These are phyloP conservation scores for Corylus avellana DNA, from an alignment of 306 rosid genomes.

Conservation along the genomic window DNA sequence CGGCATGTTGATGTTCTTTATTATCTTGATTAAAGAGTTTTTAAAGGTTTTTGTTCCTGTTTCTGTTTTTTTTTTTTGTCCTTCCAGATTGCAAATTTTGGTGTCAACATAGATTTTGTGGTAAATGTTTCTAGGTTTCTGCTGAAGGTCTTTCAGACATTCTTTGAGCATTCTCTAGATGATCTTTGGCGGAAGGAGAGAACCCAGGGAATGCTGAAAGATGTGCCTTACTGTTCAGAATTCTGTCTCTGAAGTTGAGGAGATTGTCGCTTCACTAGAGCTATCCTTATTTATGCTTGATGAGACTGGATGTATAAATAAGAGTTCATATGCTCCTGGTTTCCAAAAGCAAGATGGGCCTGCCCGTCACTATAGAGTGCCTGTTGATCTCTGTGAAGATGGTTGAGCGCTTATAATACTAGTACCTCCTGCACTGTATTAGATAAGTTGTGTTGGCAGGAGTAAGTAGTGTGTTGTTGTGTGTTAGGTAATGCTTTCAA, in stretches of 20 bases:
- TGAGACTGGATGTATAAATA: conserved; percentile 24
- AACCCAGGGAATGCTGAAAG: conserved; percentile 65
- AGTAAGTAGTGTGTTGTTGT: conserved; percentile 23
- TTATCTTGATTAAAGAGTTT: background rate
- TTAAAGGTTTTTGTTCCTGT: background rate
- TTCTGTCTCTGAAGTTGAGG: conserved; percentile 33
- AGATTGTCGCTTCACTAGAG: conserved; percentile 36
- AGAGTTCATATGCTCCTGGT: conserved; percentile 26
- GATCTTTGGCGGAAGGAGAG: conserved; percentile 22
- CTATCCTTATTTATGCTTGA: conserved; percentile 32
- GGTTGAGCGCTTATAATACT: conserved; percentile 52
- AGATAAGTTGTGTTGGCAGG: conserved; percentile 25
- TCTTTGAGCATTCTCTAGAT: conserved; percentile 20
- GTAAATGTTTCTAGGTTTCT: conserved; percentile 21
- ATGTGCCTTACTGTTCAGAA: conserved; percentile 45
- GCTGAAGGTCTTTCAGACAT: conserved; percentile 23
- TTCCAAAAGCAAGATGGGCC: conserved; percentile 47
- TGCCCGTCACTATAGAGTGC: conserved; percentile 30
- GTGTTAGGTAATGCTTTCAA: conserved; percentile 31
- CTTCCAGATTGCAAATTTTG: conserved; percentile 31
- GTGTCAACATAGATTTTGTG: background rate
- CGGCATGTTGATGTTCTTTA: background rate
- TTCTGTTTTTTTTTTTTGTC: background rate
- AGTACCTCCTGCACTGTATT: conserved; percentile 21
- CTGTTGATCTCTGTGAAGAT: conserved; percentile 50